Evolutionary conservation across 2,329 filamentous ascomycete genomes (phyloP), one percentile per base, ranked within the genome.

Genomic region (Botrytis byssoidea): DNA sequence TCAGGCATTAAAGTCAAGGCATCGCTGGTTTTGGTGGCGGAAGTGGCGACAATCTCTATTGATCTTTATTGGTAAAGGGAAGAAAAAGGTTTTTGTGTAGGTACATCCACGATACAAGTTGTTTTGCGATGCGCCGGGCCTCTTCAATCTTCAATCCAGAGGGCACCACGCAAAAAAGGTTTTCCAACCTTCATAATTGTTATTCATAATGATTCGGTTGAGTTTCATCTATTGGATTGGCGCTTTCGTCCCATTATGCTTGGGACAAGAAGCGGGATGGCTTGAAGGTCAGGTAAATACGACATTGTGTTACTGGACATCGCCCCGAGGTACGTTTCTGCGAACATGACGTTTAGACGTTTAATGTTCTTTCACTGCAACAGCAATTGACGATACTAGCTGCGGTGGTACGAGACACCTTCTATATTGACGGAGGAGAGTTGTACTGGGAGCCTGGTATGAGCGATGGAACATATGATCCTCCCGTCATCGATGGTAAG

Each of bases 391-490:
- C 75, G 51, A 69, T 55, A 60, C 20, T 77, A 91, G 90, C 85
- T 75, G 86, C 86, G 55, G 81, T 90, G 4, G 81, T 92, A 51
- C 86, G 86, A 60, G 89, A 92, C 77, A 89, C 86, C 2, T 82
- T 92, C 25, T 92, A 91, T 78, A 80, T 93, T 35, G 90, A 93
- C 79, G 91, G 91, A 55, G 91, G 91, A 5, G 75, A 79, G 60
- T 80, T 91, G 18, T 84, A 75, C 74, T 92, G 90, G 89, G 75
- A 82, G 48, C 84, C 85, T 4, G 85, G 85, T 18, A 77, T 88
- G 69, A 80, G 83, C 3, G 83, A 88, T 77, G 88, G 86, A 4
- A 75, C 78, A 9, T 77, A 77, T 61, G 81, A 81, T 0, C 73
- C 73, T 12, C 18, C 37, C 29, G 1, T 8, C 3, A 75, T 76